Percentiles rank a stretch among this genome's conserved stretches.
phyloP scores from a whole-genome alignment of 208 protist genomes.

The Entamoeba invadens region DNA sequence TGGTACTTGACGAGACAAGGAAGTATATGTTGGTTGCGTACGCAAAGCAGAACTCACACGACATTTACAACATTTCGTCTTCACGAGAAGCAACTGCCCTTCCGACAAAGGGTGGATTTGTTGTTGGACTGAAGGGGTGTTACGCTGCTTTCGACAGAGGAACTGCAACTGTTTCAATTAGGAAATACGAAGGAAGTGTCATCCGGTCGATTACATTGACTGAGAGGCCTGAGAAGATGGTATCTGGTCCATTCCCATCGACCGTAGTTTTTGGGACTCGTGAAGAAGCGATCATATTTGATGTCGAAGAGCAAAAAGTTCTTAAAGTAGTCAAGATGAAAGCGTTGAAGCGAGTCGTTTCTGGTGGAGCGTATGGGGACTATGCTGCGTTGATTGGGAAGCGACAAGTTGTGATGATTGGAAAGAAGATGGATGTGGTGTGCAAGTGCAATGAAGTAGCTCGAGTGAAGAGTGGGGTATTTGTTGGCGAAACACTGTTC shows the following conservation, averaged over 20 bases:
- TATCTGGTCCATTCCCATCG: background rate
- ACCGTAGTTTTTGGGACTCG: background rate
- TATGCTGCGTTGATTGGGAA: background rate
- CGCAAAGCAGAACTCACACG: background rate
- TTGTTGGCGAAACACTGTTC: background rate
- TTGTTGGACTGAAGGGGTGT: background rate
- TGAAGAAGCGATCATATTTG: background rate
- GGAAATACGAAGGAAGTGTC: background rate
- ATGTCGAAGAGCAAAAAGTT: background rate
- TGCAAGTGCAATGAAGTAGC: background rate
- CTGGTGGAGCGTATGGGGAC: background rate
- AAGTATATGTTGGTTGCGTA: background rate
- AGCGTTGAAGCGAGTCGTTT: background rate
- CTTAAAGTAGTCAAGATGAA: background rate
- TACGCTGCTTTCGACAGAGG: background rate
- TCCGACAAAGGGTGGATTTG: background rate
- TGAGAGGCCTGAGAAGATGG: background rate
- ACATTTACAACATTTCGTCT: background rate
- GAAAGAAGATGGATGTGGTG: background rate
- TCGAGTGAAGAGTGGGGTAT: background rate
- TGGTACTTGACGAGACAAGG: background rate
- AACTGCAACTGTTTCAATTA: background rate
- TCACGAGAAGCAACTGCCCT: background rate
- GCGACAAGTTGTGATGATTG: background rate
- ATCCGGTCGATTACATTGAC: background rate